phyloP scores from a whole-genome alignment of 2,329 filamentous ascomycete genomes.

The Aspergillus sp. region DNA sequence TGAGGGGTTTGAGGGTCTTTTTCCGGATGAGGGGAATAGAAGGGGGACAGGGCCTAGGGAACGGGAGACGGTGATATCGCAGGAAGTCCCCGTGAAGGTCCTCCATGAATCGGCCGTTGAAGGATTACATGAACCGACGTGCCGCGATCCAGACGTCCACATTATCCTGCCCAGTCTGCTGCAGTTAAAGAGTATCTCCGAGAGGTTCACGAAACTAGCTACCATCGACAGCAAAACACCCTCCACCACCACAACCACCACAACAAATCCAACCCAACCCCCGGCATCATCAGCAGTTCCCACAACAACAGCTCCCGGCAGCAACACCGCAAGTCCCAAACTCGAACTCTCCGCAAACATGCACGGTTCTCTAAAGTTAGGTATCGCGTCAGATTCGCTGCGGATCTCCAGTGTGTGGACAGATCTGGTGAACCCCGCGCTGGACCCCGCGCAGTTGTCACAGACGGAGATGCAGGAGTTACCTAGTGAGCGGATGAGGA shows the following conservation, averaged over 20 bases:
- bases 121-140: conserved; percentile 84
- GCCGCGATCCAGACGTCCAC: conserved; percentile 87
- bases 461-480: conserved; percentile 62
- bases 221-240: conserved; percentile 26
- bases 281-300: conserved; percentile 8
- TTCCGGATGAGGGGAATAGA: conserved; percentile 39
- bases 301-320: conserved; percentile 4
- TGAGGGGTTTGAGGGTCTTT: conserved; percentile 41
- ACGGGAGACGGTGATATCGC: conserved; percentile 85
- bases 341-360: conserved; percentile 89
- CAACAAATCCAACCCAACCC: neutral
- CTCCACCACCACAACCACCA: conserved; percentile 12
- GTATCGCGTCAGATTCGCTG: conserved; percentile 74
- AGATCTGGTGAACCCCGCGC: conserved; percentile 75
- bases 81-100: conserved; percentile 92
- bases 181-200: conserved; percentile 88
- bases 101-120: conserved; percentile 78
- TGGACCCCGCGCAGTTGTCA: conserved; percentile 69
- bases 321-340: conserved; percentile 45
- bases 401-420: conserved; percentile 82
- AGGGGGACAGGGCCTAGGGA: conserved; percentile 56
- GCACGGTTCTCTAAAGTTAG: conserved; percentile 76
- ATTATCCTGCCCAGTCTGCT: conserved; percentile 81
- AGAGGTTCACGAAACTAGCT: conserved; percentile 80
- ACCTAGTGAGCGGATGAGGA: conserved; percentile 71